phyloP scores from a whole-genome alignment of 306 rosid species.

The Delonix regia region DNA sequence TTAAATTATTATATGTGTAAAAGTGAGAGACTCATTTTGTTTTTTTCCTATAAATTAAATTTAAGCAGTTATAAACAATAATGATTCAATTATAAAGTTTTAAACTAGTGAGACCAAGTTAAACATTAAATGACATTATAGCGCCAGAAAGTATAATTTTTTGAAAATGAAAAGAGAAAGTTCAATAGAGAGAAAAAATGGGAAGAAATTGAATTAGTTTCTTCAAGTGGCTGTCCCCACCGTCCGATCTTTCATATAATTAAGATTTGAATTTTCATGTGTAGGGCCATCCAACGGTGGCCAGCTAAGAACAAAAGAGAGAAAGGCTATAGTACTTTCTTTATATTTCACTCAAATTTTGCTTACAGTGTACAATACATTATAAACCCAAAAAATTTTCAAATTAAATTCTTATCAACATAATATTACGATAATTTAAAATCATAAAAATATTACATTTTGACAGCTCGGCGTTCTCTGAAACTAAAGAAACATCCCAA shows the following conservation, averaged over 20 bases:
- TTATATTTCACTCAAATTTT: neutral
- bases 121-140: too few relatives aligned
- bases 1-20: too few relatives aligned
- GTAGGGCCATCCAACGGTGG: conserved; percentile 38
- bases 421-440: neutral
- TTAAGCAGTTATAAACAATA: too few relatives aligned
- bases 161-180: too few relatives aligned
- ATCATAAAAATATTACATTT: conserved; percentile 1
- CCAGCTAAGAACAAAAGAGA: neutral
- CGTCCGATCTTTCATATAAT: neutral
- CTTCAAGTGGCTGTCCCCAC: neutral
- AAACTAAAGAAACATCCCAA: neutral
- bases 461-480: conserved; percentile 43
- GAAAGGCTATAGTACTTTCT: neutral
- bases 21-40: too few relatives aligned
- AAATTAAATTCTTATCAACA: neutral
- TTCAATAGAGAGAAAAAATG: neutral
- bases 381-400: neutral
- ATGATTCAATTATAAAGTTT: too few relatives aligned
- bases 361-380: neutral
- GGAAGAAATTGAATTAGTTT: neutral
- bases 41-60: too few relatives aligned
- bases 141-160: too few relatives aligned
- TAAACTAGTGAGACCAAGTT: too few relatives aligned
- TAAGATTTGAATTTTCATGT: neutral